Percentiles rank a stretch among this genome's conserved stretches.
Conservation (phyloP, 805 yeast species). For the Lipomyces yamanashiensis region DNA sequence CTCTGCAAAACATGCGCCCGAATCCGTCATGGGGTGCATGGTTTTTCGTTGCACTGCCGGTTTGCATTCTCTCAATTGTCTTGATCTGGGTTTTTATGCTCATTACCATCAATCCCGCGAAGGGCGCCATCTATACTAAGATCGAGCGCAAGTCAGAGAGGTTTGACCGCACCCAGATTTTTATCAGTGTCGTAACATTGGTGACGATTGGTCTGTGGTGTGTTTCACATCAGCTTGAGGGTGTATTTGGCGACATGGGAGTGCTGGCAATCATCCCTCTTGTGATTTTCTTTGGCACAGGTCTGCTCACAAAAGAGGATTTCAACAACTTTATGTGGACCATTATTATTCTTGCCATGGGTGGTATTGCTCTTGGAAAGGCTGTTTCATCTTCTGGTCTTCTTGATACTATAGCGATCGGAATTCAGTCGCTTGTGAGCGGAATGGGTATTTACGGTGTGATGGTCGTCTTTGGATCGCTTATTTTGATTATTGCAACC, state of each 20-base stretch:
- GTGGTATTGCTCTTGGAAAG: conserved; percentile 93
- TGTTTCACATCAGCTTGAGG: conserved; percentile 72
- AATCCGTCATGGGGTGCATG: conserved; percentile 88
- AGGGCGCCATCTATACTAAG: conserved; percentile 58
- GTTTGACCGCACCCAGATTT: conserved; percentile 75
- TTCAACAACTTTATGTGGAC: conserved; percentile 97
- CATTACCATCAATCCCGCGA: conserved; percentile 60
- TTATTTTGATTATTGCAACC: conserved; percentile 84
- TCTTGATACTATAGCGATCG: conserved; percentile 72
- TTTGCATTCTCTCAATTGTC: conserved; percentile 64
- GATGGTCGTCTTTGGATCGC: conserved; percentile 75
- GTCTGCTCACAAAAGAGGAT: conserved; percentile 83
- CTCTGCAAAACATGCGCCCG: conserved; percentile 85
- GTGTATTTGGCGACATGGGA: conserved; percentile 93
- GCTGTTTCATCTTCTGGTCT: conserved; percentile 93
- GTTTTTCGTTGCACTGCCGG: conserved; percentile 88
- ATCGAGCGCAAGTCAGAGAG: conserved; percentile 65
- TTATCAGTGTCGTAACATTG: conserved; percentile 67
- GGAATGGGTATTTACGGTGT: conserved; percentile 74
- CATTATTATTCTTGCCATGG: conserved; percentile 94
- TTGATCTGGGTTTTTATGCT: conserved; percentile 75
- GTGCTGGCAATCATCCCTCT: conserved; percentile 88
- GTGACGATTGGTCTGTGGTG: conserved; percentile 89
- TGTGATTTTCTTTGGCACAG: conserved; percentile 90
- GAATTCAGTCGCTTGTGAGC: conserved; percentile 68